Evolutionary conservation across 352 stramenopile genomes (phyloP), one percentile per base, ranked within the genome.

Genomic region (Globisporangium solare): DNA sequence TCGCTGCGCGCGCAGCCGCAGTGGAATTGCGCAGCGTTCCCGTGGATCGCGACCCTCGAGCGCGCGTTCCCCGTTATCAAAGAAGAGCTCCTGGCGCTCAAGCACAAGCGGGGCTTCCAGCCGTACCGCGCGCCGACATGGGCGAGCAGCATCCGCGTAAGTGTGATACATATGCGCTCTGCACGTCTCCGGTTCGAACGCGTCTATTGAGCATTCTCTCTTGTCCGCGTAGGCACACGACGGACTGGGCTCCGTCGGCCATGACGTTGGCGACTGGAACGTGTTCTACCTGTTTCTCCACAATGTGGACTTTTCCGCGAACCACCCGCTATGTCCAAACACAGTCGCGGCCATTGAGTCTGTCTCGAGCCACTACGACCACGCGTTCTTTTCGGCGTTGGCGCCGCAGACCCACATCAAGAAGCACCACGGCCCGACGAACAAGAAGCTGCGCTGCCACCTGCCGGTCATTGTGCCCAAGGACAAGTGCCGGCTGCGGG

Each of bases 371-470:
- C 76, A 92, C 22, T 94, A 95, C 60, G 64, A 90, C 8, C 88
- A 96, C 61, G 75, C 81, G 0, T 96, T 97, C 56, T 94, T 96
- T 64, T 96, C 89, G 13, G 86, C 83, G 13, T 54, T 97, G 31
- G 83, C 86, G 15, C 84, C 87, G 3, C 60, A 64, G 17, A 95
- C 86, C 12, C 86, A 96, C 51, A 70, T 96, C 20, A 78, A 69
- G 31, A 82, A 83, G 42, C 88, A 97, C 61, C 73, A 96, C 46
- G 88, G 88, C 18, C 86, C 89, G 22, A 97, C 86, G 17, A 97
- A 97, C 73, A 97, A 97, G 67, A 97, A 97, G 58, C 84, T 97
- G 47, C 76, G 89, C 1, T 82, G 89, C 31, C 88, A 97, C 60
- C 54, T 96, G 39, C 85, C 86, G 11, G 64, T 97, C 21, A 64